Evolutionary conservation across 371 early-diverging fungal genomes (phyloP), one percentile per base, ranked within the genome.

Genomic region (Mortierella sp.): DNA sequence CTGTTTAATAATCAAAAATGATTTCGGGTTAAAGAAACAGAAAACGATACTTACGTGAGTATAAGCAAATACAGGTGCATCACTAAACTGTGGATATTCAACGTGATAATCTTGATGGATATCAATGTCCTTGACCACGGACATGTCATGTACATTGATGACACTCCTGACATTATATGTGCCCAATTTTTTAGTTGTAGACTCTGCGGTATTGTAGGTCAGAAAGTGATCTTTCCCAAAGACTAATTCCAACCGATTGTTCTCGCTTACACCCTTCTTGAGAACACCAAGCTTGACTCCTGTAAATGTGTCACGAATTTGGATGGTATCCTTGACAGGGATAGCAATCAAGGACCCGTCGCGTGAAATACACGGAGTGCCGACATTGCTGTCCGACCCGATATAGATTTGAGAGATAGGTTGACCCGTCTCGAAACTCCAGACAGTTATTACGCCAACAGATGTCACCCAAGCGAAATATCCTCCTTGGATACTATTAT

Each of bases 321-420:
- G 65, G n/a, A 74, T 60, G 2, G 60, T 21, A 5, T 16, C 10
- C 0, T 58, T 59, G n/a, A 53, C 36, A 4, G 48, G 55, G 22
- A 74, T 55, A 32, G 69, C 75, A 22, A 74, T 22, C 62, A 36
- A 60, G n/a, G 61, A 38, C 16, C 66, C 75, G 40, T 74, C 69
- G 1, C 36, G 43, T 0, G 69, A 74, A 0, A 74, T 24, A 22
- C 47, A 59, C 1, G 57, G 47, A 0, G 45, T 19, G 21, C 24
- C 16, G 21, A 55, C n/a, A 2, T 50, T 4, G 8, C 16, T n/a
- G 19, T 19, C 36, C 2, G 60, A 21, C 4, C 43, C 45, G 1
- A 33, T 43, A 13, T 15, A 52, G 16, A 73, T 67, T 40, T 61
- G 64, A 4, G 57, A 60, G 24, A 74, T 21, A 0, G 55, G 21